These are phyloP conservation scores for Cyclotella atomus DNA, from an alignment of 108 stramenopile genomes.

Conservation along the genomic window DNA sequence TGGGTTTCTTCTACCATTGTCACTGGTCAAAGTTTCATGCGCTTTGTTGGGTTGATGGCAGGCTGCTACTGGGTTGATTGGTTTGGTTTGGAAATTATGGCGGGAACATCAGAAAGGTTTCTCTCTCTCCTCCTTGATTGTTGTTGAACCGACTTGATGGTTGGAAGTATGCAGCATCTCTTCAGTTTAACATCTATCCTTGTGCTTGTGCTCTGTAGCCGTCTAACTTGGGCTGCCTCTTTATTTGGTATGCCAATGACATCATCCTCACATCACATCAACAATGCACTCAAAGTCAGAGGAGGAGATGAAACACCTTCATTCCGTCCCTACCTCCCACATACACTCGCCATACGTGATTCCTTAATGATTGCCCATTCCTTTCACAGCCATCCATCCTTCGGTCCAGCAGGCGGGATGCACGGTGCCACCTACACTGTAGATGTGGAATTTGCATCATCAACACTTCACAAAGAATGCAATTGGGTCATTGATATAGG, in stretches of 20 bases:
- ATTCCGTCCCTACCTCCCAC: conserved; percentile 60
- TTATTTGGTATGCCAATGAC: conserved; percentile 23
- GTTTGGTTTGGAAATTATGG: too few relatives aligned
- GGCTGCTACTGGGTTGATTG: too few relatives aligned
- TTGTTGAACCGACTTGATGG: too few relatives aligned
- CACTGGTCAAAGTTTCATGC: too few relatives aligned
- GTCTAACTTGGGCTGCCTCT: conserved; percentile 2
- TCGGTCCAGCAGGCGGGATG: conserved; percentile 92
- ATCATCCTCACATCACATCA: background rate
- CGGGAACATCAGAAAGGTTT: too few relatives aligned
- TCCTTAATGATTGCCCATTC: conserved; percentile 96
- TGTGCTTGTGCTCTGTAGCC: background rate
- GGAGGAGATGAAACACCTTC: conserved; percentile 14
- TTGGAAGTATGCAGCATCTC: too few relatives aligned
- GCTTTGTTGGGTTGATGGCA: too few relatives aligned
- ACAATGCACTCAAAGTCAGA: background rate
- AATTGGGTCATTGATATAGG: conserved; percentile 98
- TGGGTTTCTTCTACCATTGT: conserved; percentile 24
- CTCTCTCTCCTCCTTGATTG: too few relatives aligned
- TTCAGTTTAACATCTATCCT: too few relatives aligned
- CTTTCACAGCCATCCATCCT: conserved; percentile 82
- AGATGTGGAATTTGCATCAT: conserved; percentile 86
- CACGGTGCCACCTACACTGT: conserved; percentile 96
- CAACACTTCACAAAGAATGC: conserved; percentile 57
- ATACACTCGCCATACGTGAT: conserved; percentile 86